These are phyloP conservation scores for Murraya paniculata DNA, from an alignment of 345 rosid genomes.

Conservation along the genomic window DNA sequence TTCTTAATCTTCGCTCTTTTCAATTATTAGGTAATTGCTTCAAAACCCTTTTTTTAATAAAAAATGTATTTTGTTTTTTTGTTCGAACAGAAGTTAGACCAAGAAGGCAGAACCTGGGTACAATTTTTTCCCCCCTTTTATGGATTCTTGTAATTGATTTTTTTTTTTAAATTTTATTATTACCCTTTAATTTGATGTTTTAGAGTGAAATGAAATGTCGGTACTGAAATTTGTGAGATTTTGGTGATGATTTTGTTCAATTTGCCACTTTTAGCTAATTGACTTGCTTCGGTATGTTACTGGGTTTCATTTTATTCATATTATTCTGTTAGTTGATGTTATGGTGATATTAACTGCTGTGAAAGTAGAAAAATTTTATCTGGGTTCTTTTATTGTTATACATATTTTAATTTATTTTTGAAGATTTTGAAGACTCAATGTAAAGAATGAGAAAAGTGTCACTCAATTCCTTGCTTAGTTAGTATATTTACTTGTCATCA, in stretches of 20 bases:
- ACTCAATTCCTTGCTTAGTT: not conserved
- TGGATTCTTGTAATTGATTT: not conserved
- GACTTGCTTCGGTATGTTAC: not conserved
- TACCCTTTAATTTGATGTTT: not conserved
- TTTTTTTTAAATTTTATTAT: not conserved
- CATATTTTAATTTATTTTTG: not conserved
- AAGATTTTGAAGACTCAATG: not conserved
- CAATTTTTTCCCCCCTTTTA: not conserved
- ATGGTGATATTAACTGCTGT: not conserved
- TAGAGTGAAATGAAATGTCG: not conserved
- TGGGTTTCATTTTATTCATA: not conserved
- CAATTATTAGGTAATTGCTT: not conserved
- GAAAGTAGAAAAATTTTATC: not conserved
- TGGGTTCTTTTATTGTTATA: not conserved
- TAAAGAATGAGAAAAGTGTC: not conserved
- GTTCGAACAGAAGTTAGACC: not conserved
- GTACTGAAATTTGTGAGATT: not conserved
- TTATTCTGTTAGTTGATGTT: not conserved
- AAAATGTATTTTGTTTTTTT: not conserved
- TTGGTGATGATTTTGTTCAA: not conserved
- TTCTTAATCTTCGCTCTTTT: conserved; percentile 16
- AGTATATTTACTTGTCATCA: not conserved
- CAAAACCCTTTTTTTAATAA: not conserved
- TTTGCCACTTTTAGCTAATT: conserved; percentile 3
- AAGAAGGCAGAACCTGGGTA: not conserved